Conservation (phyloP, 2,329 filamentous ascomycete genomes). For the Cladosporium sp. region DNA sequence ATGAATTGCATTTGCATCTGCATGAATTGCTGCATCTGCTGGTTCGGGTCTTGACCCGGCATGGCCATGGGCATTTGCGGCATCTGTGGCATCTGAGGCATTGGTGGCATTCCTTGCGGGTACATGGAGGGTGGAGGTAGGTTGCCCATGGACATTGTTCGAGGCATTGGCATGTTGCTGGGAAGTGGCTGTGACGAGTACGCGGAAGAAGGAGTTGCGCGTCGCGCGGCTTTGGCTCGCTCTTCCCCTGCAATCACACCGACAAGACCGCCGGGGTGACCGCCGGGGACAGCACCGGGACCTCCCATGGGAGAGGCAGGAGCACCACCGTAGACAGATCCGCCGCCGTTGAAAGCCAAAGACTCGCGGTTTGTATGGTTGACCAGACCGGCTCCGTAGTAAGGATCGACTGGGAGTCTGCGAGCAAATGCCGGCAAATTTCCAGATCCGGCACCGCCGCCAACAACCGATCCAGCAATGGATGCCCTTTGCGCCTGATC, state of each 20-base stretch:
- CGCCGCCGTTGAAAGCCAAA: constrained; percentile 47
- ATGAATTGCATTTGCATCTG: constrained; percentile 37
- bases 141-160: constrained; percentile 33
- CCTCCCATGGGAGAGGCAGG: constrained; percentile 8
- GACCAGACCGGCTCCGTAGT: constrained; percentile 73
- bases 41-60: constrained; percentile 19
- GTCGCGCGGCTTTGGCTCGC: constrained; percentile 68
- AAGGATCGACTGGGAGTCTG: constrained; percentile 78
- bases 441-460: constrained; percentile 39
- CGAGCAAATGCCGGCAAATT: constrained; percentile 77
- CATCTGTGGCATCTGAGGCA: constrained; percentile 27
- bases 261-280: constrained; percentile 73
- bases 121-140: constrained; percentile 24
- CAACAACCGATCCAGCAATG: constrained; percentile 51
- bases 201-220: constrained; percentile 67
- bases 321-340: constrained; percentile 35
- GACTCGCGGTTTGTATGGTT: constrained; percentile 70
- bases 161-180: constrained; percentile 25
- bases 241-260: constrained; percentile 87
- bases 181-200: constrained; percentile 27
- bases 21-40: constrained; percentile 36
- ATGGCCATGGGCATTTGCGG: constrained; percentile 21
- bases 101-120: constrained; percentile 20
- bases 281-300: constrained; percentile 12
- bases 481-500: constrained; percentile 49